Evolutionary conservation across 2,329 filamentous ascomycete genomes (phyloP).

Genomic region (Keithomyces neogunnii): DNA sequence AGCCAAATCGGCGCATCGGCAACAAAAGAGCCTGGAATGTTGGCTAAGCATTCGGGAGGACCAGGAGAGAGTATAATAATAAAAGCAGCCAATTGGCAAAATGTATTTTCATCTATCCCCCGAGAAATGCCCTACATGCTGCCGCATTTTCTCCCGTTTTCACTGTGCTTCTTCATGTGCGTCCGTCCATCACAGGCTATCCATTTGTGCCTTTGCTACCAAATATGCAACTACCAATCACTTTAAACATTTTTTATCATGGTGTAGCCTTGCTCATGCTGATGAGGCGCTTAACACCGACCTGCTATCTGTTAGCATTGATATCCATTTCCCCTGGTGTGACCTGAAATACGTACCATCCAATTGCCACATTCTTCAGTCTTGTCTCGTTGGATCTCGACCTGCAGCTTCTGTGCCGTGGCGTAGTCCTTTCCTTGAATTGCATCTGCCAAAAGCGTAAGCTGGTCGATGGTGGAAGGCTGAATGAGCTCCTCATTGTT

Average conservation of each 20-base stretch:
- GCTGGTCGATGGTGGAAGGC: slow-evolving; percentile 63
- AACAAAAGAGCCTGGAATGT: no score
- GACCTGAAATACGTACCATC: slow-evolving; percentile 58
- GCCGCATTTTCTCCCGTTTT: background rate
- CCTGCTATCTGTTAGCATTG: slow-evolving; percentile 42
- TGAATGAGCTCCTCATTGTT: slow-evolving; percentile 91
- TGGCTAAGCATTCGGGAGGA: no score
- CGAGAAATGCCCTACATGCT: background rate
- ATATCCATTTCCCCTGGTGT: background rate
- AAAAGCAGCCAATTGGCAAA: background rate
- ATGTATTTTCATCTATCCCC: background rate
- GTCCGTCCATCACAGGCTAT: background rate
- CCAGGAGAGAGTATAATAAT: background rate
- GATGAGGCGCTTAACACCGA: slow-evolving; percentile 68
- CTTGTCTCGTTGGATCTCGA: slow-evolving; percentile 68
- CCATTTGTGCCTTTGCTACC: background rate
- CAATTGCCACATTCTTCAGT: slow-evolving; percentile 76
- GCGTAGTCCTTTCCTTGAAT: slow-evolving; percentile 63
- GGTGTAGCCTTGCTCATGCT: slow-evolving; percentile 73
- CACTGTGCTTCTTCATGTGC: background rate
- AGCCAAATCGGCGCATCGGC: no score
- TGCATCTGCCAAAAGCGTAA: slow-evolving; percentile 56
- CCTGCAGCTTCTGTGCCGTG: slow-evolving; percentile 57
- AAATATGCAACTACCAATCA: background rate
- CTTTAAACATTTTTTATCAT: slow-evolving; percentile 20